Conservation (phyloP, 2,329 filamentous ascomycete species). For the Aspergillus awamori region DNA sequence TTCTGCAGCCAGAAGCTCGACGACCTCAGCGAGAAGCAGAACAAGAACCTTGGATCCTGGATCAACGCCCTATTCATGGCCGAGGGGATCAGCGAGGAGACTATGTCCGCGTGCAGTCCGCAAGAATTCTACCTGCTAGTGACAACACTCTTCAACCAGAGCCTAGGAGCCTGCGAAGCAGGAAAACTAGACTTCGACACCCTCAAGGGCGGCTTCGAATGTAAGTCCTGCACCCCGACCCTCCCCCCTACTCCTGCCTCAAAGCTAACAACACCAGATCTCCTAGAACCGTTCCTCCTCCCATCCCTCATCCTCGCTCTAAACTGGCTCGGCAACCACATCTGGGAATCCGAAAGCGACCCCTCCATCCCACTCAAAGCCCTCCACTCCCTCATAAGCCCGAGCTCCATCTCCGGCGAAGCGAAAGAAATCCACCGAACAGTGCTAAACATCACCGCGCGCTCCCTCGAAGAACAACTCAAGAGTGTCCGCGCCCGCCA, state of each 20-base stretch:
- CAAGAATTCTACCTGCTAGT: constrained; percentile 67
- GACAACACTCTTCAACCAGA: constrained; percentile 64
- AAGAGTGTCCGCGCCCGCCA: constrained; percentile 54
- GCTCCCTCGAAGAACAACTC: constrained; percentile 55
- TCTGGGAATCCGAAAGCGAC: constrained; percentile 54
- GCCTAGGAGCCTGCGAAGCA: constrained; percentile 59
- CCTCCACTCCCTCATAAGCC: constrained; percentile 59
- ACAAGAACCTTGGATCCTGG: constrained; percentile 62
- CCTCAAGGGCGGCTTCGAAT: constrained; percentile 65
- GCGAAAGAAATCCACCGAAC: constrained; percentile 63
- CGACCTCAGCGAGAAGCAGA: constrained; percentile 59
- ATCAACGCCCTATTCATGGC: constrained; percentile 64
- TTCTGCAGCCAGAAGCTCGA: constrained; percentile 51
- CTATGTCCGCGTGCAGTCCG: constrained; percentile 65
- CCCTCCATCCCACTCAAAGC: constrained; percentile 58
- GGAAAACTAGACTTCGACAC: constrained; percentile 60
- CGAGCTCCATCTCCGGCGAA: constrained; percentile 60
- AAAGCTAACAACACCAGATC: constrained; percentile 40
- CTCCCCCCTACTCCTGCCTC: neutral
- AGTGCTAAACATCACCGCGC: constrained; percentile 60
- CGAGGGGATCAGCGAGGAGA: constrained; percentile 65
- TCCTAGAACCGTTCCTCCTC: constrained; percentile 65
- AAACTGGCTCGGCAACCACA: constrained; percentile 61
- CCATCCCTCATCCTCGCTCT: constrained; percentile 63
- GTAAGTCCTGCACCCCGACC: constrained; percentile 31